phyloP scores from a whole-genome alignment of 768 basidiomycete genomes.

The Inosperma sp. region DNA sequence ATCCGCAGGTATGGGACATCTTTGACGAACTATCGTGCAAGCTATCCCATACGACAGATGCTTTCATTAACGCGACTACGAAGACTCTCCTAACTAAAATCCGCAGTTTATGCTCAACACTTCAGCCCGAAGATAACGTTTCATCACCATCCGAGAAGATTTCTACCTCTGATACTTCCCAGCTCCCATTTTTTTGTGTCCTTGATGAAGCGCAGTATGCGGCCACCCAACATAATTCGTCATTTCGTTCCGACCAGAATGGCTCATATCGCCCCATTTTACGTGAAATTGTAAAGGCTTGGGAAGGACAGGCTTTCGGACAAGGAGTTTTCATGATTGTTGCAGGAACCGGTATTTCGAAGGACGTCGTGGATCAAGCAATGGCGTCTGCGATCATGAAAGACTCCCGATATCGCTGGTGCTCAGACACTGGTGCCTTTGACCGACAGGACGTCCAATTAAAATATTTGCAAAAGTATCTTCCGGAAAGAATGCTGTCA shows the following conservation, averaged over 20 bases:
- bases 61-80: constrained; percentile 33
- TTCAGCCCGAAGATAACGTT: too few relatives aligned
- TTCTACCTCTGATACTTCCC: not conserved
- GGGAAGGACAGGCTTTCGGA: constrained; percentile 36
- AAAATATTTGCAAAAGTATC: constrained; percentile 35
- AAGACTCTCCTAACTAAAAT: constrained; percentile 29
- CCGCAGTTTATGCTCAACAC: too few relatives aligned
- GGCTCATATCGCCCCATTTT: constrained; percentile 35
- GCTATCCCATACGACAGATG: constrained; percentile 31
- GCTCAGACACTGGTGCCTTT: constrained; percentile 43
- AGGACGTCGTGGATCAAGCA: constrained; percentile 41
- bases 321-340: constrained; percentile 42
- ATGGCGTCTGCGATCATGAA: constrained; percentile 47
- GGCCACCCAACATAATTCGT: constrained; percentile 33
- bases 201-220: constrained; percentile 45
- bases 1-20: constrained; percentile 37
- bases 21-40: constrained; percentile 37
- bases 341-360: constrained; percentile 43
- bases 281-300: constrained; percentile 40
- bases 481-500: constrained; percentile 29
- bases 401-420: constrained; percentile 42
- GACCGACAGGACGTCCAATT: constrained; percentile 30
- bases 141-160: not conserved
- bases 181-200: constrained; percentile 40
- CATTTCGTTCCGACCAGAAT: constrained; percentile 37